A percentile compares a stretch with the other conserved stretches of the same genome.
Conservation (phyloP, 257 asterid genomes). For the Lithospermum erythrorhizon region DNA sequence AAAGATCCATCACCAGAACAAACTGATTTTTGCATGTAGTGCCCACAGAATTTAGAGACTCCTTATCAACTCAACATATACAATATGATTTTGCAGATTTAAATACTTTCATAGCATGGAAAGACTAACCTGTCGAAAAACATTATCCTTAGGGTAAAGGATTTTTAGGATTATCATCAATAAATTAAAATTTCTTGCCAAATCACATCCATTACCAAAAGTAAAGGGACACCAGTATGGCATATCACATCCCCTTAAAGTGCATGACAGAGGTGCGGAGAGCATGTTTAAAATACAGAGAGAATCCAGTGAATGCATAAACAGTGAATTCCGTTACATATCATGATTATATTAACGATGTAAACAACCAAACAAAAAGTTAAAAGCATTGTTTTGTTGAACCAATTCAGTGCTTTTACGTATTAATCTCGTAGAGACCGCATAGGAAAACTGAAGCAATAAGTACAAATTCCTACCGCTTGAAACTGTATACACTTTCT, state of each 20-base stretch:
- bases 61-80: background rate
- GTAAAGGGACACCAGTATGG: too few relatives aligned
- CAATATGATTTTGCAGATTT: too few relatives aligned
- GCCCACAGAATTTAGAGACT: background rate
- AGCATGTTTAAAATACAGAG: too few relatives aligned
- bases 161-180: too few relatives aligned
- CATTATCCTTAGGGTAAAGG: too few relatives aligned
- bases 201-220: too few relatives aligned
- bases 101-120: too few relatives aligned
- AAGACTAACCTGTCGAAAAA: too few relatives aligned
- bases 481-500: conserved; percentile 70
- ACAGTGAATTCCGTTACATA: background rate
- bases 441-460: conserved; percentile 2
- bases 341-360: background rate
- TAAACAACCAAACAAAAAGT: background rate
- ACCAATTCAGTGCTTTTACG: background rate
- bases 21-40: background rate
- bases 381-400: background rate
- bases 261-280: too few relatives aligned
- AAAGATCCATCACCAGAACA: conserved; percentile 6
- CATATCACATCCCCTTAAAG: too few relatives aligned
- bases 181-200: too few relatives aligned
- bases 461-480: conserved; percentile 41
- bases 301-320: background rate
- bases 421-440: conserved; percentile 6